Conservation (phyloP, 2,329 filamentous ascomycete genomes). For the Akanthomyces lecanii region DNA sequence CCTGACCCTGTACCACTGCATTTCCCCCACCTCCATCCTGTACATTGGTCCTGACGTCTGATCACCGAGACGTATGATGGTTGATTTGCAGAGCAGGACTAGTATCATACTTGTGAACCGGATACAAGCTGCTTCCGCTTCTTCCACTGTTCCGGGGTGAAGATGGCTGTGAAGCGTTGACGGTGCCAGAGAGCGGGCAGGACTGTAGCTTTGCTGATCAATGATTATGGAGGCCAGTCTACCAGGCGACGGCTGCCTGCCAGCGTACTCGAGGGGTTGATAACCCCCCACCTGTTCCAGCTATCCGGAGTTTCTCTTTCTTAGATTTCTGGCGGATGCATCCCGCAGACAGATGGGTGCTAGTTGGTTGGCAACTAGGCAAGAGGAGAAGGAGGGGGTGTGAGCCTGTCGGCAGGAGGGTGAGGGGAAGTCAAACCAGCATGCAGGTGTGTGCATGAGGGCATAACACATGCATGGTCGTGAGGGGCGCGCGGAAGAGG, state of each 20-base stretch:
- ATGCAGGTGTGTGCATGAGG: not conserved
- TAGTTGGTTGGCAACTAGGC: too few relatives aligned
- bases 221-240: not conserved
- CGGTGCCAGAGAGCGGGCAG: not conserved
- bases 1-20: not conserved
- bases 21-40: not conserved
- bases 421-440: not conserved
- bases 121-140: not conserved
- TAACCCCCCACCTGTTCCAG: slow-evolving; percentile 1
- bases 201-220: not conserved
- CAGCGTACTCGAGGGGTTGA: not conserved
- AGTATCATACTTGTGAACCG: too few relatives aligned
- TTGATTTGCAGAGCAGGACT: not conserved
- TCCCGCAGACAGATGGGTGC: not conserved
- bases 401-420: not conserved
- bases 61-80: not conserved
- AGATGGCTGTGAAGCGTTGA: not conserved
- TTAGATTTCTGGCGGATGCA: not conserved
- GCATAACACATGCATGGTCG: not conserved
- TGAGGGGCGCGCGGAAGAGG: not conserved
- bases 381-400: slow-evolving; percentile 1
- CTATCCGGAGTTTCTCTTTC: not conserved
- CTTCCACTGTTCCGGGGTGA: not conserved
- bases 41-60: not conserved
- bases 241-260: not conserved